Base-by-base conservation (phyloP, 208 protist species). In the Giardia muris region DNA sequence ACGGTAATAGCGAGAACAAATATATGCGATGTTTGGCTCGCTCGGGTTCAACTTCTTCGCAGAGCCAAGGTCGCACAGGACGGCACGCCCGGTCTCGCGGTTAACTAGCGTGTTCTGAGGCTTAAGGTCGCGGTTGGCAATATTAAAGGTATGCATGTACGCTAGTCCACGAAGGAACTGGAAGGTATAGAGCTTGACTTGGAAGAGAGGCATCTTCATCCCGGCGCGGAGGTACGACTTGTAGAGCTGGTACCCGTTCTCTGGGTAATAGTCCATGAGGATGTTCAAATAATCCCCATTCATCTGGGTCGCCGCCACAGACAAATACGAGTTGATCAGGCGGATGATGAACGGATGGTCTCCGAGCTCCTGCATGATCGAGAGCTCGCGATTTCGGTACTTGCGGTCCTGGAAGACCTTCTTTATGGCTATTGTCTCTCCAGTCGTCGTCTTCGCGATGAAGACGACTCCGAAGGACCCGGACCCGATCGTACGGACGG, bases 241-340 rank as follows among this genome's bases (percentile, higher is more conserved):
- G 30, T 96, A 95, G 39, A 98, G 92, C 39, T 95, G 93, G 92
- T 97, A 96, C 0, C 99, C 94, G 91, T 98, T 99, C 46, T 98
- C 95, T 0, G 98, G 98, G 0, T 99, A 94, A 95, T 98, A 99
- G 90, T 98, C 97, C 94, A 99, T 96, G 4, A 99, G 98, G 39
- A 99, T 95, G 95, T 99, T 98, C 0, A 99, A 95, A 93, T 98
- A 99, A 42, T 98, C 92, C 91, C 98, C 97, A 43, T 98, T 96
- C 43, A 94, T 94, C 93, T 96, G 46, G 19, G 0, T 47, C 43
- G 0, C n/a, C 0, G 39, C 46, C n/a, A 48, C 2, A 57, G 96
- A 96, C 93, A 97, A 97, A 94, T 98, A 99, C 93, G 95, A 97
- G 93, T 98, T 95, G 86, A 96, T 95, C 67, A 99, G 93, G 89